Evolutionary conservation across 2,329 filamentous ascomycete genomes (phyloP).

Genomic region (Pestalotiopsis sp.): DNA sequence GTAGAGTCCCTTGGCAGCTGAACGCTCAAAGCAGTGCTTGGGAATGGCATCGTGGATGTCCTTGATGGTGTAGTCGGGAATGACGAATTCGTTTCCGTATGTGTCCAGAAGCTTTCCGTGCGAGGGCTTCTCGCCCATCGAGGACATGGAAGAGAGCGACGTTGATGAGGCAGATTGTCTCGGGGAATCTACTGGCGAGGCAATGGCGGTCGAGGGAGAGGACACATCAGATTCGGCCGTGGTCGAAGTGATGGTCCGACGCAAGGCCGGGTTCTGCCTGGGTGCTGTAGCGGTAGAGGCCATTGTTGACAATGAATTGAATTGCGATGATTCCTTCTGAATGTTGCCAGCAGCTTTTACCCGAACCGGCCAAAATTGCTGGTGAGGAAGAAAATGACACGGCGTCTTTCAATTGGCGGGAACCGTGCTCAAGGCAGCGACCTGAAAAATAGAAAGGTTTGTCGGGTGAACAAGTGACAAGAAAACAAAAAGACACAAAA

Average conservation of each 20-base stretch:
- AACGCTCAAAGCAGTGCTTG: conserved; percentile 94
- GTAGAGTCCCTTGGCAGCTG: conserved; percentile 70
- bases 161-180: conserved; percentile 76
- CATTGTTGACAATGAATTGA: conserved; percentile 37
- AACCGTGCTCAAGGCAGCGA: background rate
- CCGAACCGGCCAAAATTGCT: background rate
- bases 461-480: background rate
- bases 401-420: background rate
- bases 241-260: conserved; percentile 48
- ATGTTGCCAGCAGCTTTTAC: background rate
- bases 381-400: background rate
- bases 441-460: background rate
- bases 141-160: conserved; percentile 87
- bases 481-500: background rate
- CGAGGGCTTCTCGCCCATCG: conserved; percentile 53
- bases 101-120: conserved; percentile 79
- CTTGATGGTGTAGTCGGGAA: conserved; percentile 97
- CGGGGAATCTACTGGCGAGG: conserved; percentile 63
- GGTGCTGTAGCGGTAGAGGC: conserved; percentile 45
- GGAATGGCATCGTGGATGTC: conserved; percentile 96
- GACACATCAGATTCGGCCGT: conserved; percentile 47
- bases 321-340: background rate
- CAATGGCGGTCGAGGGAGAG: conserved; percentile 56
- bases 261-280: conserved; percentile 46
- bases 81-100: conserved; percentile 91